phyloP scores from a whole-genome alignment of 768 basidiomycete species.

The Dendrothele bispora region DNA sequence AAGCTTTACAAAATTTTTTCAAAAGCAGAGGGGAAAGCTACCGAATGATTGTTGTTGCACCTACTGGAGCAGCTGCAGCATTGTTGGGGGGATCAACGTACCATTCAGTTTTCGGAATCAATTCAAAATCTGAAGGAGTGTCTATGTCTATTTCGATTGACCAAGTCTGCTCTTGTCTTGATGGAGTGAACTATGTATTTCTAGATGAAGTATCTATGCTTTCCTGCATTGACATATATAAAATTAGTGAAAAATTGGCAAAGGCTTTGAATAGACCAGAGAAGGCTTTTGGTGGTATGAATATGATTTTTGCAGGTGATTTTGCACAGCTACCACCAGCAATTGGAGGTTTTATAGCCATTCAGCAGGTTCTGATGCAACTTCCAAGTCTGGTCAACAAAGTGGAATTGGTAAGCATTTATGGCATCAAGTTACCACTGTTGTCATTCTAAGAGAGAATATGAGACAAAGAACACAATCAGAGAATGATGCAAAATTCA shows the following conservation, averaged over 20 bases:
- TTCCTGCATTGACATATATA: conserved; percentile 28
- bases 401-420: conserved; percentile 17
- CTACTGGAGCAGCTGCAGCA: conserved; percentile 13
- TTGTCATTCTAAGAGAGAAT: conserved; percentile 21
- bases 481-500: conserved; percentile 22
- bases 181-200: conserved; percentile 27
- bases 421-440: conserved; percentile 22
- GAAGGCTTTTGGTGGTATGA: conserved; percentile 33
- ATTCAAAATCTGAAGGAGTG: background rate
- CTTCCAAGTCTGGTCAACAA: conserved; percentile 5
- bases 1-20: too few species aligned
- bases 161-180: background rate
- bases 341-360: conserved; percentile 10
- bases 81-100: conserved; percentile 16
- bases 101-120: conserved; percentile 14
- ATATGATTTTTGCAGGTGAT: conserved; percentile 37
- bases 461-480: conserved; percentile 30
- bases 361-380: background rate
- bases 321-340: conserved; percentile 35
- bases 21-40: too few species aligned
- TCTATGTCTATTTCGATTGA: background rate
- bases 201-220: conserved; percentile 46
- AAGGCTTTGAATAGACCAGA: conserved; percentile 13
- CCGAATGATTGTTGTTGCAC: too few species aligned
- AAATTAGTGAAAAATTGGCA: conserved; percentile 25